Conservation (phyloP, 2,329 filamentous ascomycete genomes). For the Ophiosphaerella herpotricha region DNA sequence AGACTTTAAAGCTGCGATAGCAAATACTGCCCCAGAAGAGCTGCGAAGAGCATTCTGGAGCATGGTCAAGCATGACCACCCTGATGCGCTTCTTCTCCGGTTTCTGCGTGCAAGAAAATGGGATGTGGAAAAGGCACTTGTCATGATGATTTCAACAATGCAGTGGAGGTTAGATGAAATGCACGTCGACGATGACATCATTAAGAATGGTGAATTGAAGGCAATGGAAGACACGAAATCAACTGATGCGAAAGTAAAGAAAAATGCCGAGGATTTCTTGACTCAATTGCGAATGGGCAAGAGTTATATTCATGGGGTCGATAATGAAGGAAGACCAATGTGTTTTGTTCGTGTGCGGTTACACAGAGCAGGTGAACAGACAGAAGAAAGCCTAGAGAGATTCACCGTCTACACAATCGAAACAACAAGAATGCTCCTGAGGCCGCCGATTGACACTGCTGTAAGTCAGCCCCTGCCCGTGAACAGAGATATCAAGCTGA, state of each 20-base stretch:
- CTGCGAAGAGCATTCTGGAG: constrained; percentile 84
- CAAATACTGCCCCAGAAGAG: constrained; percentile 74
- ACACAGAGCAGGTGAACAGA: constrained; percentile 82
- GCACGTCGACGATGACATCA: constrained; percentile 87
- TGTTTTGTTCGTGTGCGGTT: constrained; percentile 83
- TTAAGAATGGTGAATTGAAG: constrained; percentile 47
- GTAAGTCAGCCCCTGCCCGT: constrained; percentile 59
- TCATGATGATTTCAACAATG: constrained; percentile 95
- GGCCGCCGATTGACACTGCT: constrained; percentile 84
- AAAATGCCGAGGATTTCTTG: constrained; percentile 76
- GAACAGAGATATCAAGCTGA: background rate
- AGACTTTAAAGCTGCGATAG: constrained; percentile 80
- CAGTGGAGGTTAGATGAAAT: constrained; percentile 85
- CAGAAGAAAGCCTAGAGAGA: constrained; percentile 77
- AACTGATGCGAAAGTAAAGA: constrained; percentile 67
- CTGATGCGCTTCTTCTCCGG: constrained; percentile 70
- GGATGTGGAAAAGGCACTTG: constrained; percentile 89
- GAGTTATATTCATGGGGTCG: constrained; percentile 85
- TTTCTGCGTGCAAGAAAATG: constrained; percentile 64
- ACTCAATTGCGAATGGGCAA: constrained; percentile 87
- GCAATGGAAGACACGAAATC: constrained; percentile 63
- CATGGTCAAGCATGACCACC: constrained; percentile 95
- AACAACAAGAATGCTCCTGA: constrained; percentile 82
- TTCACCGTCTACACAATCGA: constrained; percentile 96
- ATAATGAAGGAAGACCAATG: constrained; percentile 83